A percentile compares a stretch with the other conserved stretches of the same genome.
phyloP scores from a whole-genome alignment of 1,139 yeast species.

The Pichia terricola region DNA sequence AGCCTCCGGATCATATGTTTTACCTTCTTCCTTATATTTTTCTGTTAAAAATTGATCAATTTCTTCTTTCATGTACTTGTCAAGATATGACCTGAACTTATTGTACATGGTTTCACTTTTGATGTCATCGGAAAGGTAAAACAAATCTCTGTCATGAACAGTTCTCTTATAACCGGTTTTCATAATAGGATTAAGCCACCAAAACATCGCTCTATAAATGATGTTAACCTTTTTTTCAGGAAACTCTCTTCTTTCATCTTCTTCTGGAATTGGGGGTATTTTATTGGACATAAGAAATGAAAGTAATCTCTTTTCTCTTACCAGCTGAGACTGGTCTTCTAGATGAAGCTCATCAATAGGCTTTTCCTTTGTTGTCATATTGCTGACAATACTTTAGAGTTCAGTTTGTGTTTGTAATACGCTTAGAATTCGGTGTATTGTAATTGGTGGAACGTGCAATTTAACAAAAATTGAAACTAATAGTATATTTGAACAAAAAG shows the following conservation, averaged over 20 bases:
- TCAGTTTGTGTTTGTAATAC: too few species aligned
- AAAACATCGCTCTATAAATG: conserved; percentile 31
- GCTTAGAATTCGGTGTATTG: neutral
- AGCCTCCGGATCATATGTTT: conserved; percentile 4
- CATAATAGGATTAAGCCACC: conserved; percentile 45
- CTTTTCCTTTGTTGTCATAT: neutral
- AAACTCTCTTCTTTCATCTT: conserved; percentile 33
- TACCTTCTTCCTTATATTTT: conserved; percentile 9
- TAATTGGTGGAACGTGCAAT: too few species aligned
- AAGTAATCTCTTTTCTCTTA: conserved; percentile 29
- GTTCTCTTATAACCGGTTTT: conserved; percentile 43
- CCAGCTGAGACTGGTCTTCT: neutral
- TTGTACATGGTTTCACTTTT: conserved; percentile 31
- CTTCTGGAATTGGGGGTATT: conserved; percentile 45
- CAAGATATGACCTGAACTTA: conserved; percentile 25
- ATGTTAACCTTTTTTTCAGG: conserved; percentile 30
- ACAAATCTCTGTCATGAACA: conserved; percentile 37
- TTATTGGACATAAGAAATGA: conserved; percentile 31
- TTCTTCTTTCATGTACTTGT: conserved; percentile 7
- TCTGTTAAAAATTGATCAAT: conserved; percentile 5
- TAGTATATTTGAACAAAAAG: too few species aligned
- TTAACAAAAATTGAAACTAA: too few species aligned
- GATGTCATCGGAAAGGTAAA: conserved; percentile 30
- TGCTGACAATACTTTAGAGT: too few species aligned
- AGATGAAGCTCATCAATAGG: neutral